phyloP scores from a whole-genome alignment of 805 yeast species.

The Starmerella bombi region DNA sequence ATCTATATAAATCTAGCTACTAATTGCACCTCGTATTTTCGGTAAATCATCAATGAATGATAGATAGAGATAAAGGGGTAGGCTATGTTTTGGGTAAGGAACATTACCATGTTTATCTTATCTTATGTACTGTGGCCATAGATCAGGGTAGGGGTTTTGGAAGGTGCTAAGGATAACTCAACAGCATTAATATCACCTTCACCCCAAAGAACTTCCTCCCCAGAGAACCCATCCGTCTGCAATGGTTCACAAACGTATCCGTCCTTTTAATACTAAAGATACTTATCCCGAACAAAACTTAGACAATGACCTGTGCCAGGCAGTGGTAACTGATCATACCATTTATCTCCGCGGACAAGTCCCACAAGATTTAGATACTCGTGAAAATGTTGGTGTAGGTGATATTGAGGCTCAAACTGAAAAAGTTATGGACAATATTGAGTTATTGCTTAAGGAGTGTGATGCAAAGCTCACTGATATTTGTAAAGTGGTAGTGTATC shows the following conservation, averaged over 20 bases:
- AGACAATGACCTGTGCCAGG: constrained; percentile 18
- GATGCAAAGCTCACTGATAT: constrained; percentile 15
- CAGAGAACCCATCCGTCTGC: neutral
- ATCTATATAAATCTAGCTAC: no score
- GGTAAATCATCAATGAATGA: no score
- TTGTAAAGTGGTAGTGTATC: constrained; percentile 18
- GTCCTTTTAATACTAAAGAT: constrained; percentile 17
- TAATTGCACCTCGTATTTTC: no score
- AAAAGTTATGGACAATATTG: constrained; percentile 18
- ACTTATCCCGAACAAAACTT: constrained; percentile 18
- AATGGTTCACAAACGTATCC: constrained; percentile 16
- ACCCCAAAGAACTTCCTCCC: neutral
- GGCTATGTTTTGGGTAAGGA: no score
- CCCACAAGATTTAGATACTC: constrained; percentile 19
- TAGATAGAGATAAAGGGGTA: no score
- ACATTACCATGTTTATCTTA: no score
- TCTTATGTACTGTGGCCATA: no score
- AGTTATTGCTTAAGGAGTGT: constrained; percentile 13
- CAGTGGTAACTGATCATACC: constrained; percentile 17
- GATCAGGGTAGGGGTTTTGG: no score
- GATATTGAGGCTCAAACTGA: constrained; percentile 18
- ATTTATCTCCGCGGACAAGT: constrained; percentile 19
- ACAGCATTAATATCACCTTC: no score
- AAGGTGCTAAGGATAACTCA: no score
- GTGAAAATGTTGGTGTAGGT: constrained; percentile 18